Conservation (phyloP, 495 filamentous ascomycete genomes). For the Podospora bellae-mahoneyi region DNA sequence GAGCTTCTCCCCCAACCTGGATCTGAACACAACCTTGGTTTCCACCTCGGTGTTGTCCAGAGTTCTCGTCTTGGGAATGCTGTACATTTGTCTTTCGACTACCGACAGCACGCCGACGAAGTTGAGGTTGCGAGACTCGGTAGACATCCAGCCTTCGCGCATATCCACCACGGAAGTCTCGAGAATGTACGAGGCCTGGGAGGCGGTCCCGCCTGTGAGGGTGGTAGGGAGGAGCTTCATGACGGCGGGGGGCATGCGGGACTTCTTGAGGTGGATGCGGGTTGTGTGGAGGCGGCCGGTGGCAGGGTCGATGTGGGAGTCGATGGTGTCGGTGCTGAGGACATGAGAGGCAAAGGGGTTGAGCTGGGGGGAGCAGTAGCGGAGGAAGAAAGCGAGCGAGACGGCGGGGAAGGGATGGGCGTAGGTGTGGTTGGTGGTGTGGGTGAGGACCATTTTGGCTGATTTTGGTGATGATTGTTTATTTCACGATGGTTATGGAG, state of each 20-base stretch:
- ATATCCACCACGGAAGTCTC: slow-evolving; percentile 89
- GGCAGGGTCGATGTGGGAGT: slow-evolving; percentile 71
- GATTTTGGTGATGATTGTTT: slow-evolving; percentile 25
- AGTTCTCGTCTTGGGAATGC: slow-evolving; percentile 42
- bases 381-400: slow-evolving; percentile 96
- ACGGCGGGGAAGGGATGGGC: slow-evolving; percentile 86
- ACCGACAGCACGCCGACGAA: slow-evolving; percentile 91
- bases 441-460: slow-evolving; percentile 46
- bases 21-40: slow-evolving; percentile 81
- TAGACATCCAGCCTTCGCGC: slow-evolving; percentile 82
- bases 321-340: slow-evolving; percentile 92
- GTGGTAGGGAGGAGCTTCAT: slow-evolving; percentile 74
- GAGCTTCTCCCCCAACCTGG: slow-evolving; percentile 70
- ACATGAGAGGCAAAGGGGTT: slow-evolving; percentile 97
- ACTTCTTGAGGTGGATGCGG: slow-evolving; percentile 90
- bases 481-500: background rate
- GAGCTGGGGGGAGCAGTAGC: slow-evolving; percentile 68
- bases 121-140: slow-evolving; percentile 79
- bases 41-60: slow-evolving; percentile 71
- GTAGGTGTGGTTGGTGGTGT: slow-evolving; percentile 84
- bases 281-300: slow-evolving; percentile 83
- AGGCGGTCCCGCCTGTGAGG: slow-evolving; percentile 64
- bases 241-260: slow-evolving; percentile 78
- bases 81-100: slow-evolving; percentile 79
- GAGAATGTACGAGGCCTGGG: slow-evolving; percentile 81